Conservation (phyloP, 331 rosid species). For the Dryas integrifolia region DNA sequence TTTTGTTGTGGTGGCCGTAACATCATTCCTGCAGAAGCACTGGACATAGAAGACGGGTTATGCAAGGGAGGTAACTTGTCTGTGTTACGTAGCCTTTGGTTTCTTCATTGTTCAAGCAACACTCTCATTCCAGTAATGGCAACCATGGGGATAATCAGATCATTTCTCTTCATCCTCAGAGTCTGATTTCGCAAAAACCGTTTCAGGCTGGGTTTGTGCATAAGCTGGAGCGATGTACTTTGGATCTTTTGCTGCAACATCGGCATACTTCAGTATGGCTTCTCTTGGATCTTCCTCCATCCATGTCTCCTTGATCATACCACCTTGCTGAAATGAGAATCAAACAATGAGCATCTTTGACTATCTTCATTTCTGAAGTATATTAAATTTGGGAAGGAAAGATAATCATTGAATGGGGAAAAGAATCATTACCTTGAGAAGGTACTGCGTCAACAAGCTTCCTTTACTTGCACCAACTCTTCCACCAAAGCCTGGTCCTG, state of each 20-base stretch:
- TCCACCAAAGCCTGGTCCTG: conserved; percentile 97
- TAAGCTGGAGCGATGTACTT: conserved; percentile 97
- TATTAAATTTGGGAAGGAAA: conserved; percentile 3
- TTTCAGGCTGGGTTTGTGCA: conserved; percentile 86
- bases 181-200: conserved; percentile 80
- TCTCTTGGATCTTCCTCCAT: conserved; percentile 99
- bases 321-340: conserved; percentile 74
- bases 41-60: not conserved
- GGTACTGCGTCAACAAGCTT: conserved; percentile 94
- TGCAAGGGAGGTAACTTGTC: not conserved
- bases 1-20: not conserved
- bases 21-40: not conserved
- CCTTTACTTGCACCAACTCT: conserved; percentile 85
- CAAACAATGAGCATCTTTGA: conserved; percentile 23
- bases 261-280: conserved; percentile 92
- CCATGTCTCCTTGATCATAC: conserved; percentile 97
- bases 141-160: conserved; percentile 10
- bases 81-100: not conserved
- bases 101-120: not conserved
- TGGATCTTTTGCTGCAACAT: conserved; percentile 79
- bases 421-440: conserved; percentile 61
- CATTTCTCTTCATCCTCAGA: conserved; percentile 92
- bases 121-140: not conserved
- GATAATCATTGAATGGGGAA: not conserved
- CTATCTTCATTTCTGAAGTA: conserved; percentile 12